Evolutionary conservation across 176 grass and related monocot species (phyloP).

Genomic region (Phyllostachys edulis): DNA sequence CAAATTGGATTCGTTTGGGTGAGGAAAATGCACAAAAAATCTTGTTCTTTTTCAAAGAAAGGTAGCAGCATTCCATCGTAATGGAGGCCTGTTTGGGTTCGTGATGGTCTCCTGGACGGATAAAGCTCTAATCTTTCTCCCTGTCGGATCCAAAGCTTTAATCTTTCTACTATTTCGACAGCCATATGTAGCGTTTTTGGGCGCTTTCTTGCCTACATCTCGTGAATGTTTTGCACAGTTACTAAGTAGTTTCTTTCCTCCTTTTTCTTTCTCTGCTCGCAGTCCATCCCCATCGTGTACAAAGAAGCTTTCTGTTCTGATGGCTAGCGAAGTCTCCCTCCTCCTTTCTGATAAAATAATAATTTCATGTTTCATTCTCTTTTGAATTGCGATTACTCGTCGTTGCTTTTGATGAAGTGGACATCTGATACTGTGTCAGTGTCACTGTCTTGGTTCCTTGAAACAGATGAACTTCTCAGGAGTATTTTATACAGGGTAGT

Average conservation of each 20-base stretch:
- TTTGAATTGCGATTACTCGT: constrained; percentile 4
- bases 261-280: background rate
- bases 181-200: constrained; percentile 2
- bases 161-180: background rate
- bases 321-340: background rate
- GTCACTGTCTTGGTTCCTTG: constrained; percentile 45
- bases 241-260: background rate
- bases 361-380: background rate
- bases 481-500: constrained; percentile 29
- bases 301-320: background rate
- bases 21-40: background rate
- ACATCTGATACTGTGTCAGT: constrained; percentile 34
- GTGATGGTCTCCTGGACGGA: background rate
- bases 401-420: constrained; percentile 12
- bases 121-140: constrained; percentile 11
- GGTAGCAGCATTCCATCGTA: constrained; percentile 21
- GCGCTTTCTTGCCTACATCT: background rate
- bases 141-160: background rate
- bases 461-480: constrained; percentile 41
- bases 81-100: constrained; percentile 6
- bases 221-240: background rate
- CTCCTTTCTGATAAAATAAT: background rate
- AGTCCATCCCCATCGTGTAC: background rate
- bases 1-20: background rate
- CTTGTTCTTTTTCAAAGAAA: background rate